Evolutionary conservation across 768 basidiomycete genomes (phyloP).

Genomic region (Tephrocybe sp.): DNA sequence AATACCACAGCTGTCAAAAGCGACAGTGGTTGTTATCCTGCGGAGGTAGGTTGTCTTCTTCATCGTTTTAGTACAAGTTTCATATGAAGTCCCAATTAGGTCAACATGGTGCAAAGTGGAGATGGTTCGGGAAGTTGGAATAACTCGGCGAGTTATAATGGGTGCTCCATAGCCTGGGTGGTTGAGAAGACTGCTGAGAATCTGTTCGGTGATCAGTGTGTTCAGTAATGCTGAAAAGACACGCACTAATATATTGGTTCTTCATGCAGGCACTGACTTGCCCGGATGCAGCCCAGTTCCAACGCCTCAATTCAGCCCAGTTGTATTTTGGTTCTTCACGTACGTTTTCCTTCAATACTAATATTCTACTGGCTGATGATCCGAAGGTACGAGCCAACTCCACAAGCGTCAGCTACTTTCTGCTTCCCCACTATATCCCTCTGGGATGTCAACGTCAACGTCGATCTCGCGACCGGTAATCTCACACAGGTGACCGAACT

Average conservation of each 20-base stretch:
- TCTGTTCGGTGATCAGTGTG: conserved; percentile 49
- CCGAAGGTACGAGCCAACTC: conserved; percentile 31
- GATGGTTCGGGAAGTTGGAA: conserved; percentile 37
- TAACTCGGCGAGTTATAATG: conserved; percentile 38
- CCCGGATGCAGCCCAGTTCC: conserved; percentile 24
- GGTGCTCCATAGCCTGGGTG: conserved; percentile 39
- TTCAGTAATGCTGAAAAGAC: no score
- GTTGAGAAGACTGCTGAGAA: conserved; percentile 38
- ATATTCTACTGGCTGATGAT: neutral
- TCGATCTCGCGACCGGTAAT: conserved; percentile 45
- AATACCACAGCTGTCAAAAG: conserved; percentile 51
- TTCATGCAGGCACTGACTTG: conserved; percentile 28
- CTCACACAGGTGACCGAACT: conserved; percentile 42
- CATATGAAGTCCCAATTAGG: conserved; percentile 21
- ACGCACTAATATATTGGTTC: neutral
- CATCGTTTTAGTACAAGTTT: neutral
- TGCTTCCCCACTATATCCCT: conserved; percentile 47
- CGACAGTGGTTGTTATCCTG: conserved; percentile 41
- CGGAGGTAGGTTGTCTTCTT: conserved; percentile 27
- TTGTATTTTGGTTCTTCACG: conserved; percentile 60
- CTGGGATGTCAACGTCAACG: conserved; percentile 42
- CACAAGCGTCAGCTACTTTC: conserved; percentile 43
- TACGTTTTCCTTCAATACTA: conserved; percentile 20
- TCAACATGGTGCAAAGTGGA: conserved; percentile 32
- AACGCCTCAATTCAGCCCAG: conserved; percentile 42